These are phyloP conservation scores for Boletales sp. DNA, from an alignment of 768 basidiomycete species.

Conservation along the genomic window DNA sequence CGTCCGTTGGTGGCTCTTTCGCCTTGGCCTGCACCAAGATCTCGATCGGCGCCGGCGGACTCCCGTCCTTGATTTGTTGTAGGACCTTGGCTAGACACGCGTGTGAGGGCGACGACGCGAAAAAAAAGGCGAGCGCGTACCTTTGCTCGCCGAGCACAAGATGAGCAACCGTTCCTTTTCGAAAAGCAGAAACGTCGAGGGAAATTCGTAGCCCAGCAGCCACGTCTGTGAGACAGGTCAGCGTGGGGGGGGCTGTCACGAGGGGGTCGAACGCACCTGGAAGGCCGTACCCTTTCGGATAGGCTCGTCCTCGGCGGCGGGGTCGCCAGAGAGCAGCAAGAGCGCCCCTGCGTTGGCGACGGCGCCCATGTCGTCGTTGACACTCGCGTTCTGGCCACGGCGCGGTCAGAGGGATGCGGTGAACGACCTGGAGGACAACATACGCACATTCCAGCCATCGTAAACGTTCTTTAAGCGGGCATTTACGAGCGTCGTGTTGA, in stretches of 20 bases:
- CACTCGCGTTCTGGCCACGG: conserved; percentile 49
- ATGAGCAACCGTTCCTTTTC: conserved; percentile 73
- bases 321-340: conserved; percentile 71
- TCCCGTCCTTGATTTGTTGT: conserved; percentile 64
- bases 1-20: conserved; percentile 74
- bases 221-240: conserved; percentile 62
- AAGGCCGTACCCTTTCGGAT: conserved; percentile 87
- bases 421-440: conserved; percentile 1
- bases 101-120: conserved; percentile 9
- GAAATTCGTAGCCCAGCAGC: conserved; percentile 97
- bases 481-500: conserved; percentile 60
- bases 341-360: conserved; percentile 69
- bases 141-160: conserved; percentile 86
- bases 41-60: conserved; percentile 61
- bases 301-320: conserved; percentile 83
- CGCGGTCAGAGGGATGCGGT: neutral
- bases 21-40: conserved; percentile 75
- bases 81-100: conserved; percentile 72
- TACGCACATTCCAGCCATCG: conserved; percentile 59
- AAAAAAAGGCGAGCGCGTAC: conserved; percentile 36
- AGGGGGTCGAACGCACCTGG: conserved; percentile 55
- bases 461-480: conserved; percentile 57
- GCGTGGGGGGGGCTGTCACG: neutral
- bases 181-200: conserved; percentile 86
- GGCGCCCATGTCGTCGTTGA: conserved; percentile 69